Percentiles rank a stretch among this genome's conserved stretches.
These are phyloP conservation scores for Hypsizygus marmoreus DNA, from an alignment of 768 basidiomycete species.

Conservation along the genomic window DNA sequence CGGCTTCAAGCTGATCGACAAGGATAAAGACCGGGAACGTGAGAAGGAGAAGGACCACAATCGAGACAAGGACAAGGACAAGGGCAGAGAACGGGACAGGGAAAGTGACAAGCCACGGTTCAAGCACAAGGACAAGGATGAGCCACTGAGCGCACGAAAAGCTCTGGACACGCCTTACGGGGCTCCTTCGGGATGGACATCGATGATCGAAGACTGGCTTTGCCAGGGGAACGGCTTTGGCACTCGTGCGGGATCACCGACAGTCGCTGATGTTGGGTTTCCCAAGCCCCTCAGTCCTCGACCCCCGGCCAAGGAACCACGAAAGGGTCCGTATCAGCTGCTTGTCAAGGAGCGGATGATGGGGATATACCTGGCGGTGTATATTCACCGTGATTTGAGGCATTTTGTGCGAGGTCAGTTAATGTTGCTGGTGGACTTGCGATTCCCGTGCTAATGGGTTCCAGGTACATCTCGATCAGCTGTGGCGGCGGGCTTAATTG, in stretches of 20 bases:
- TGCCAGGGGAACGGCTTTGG: slow-evolving; percentile 44
- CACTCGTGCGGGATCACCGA: slow-evolving; percentile 28
- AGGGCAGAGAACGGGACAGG: slow-evolving; percentile 28
- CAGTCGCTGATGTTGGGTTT: slow-evolving; percentile 44
- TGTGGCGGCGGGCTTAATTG: slow-evolving; percentile 88
- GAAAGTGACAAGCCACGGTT: slow-evolving; percentile 34
- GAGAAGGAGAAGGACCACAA: slow-evolving; percentile 42
- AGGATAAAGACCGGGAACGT: slow-evolving; percentile 46
- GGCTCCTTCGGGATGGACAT: slow-evolving; percentile 66
- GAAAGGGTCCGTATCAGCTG: slow-evolving; percentile 79
- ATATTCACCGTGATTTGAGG: slow-evolving; percentile 71
- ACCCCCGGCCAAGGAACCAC: slow-evolving; percentile 40
- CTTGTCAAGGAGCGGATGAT: slow-evolving; percentile 89
- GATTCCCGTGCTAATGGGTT: slow-evolving; percentile 3
- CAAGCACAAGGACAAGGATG: slow-evolving; percentile 41
- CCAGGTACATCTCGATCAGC: slow-evolving; percentile 78
- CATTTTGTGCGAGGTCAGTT: slow-evolving; percentile 66
- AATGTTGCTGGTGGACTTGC: slow-evolving; percentile 4
- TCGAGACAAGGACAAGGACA: slow-evolving; percentile 37
- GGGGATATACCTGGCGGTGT: slow-evolving; percentile 82
- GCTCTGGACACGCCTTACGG: slow-evolving; percentile 35
- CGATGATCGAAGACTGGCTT: slow-evolving; percentile 75
- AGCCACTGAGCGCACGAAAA: slow-evolving; percentile 34
- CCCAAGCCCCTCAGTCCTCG: slow-evolving; percentile 45
- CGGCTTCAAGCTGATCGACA: slow-evolving; percentile 68